Evolutionary conservation across 1,284 basidiomycete species (phyloP).

Genomic region (Ganoderma multipileum): DNA sequence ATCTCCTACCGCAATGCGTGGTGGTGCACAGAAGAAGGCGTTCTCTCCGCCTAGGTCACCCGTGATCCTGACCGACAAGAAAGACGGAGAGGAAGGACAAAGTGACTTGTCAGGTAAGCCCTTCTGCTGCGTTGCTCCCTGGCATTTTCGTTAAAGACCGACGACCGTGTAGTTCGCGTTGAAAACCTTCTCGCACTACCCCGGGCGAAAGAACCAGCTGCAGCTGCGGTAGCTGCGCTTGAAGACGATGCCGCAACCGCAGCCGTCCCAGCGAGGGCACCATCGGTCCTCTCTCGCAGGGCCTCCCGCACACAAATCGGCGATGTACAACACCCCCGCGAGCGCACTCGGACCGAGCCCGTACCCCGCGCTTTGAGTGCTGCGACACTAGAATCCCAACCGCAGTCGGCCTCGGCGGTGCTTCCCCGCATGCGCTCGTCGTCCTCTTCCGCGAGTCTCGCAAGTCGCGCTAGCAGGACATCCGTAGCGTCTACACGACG

Average conservation of each 20-base stretch:
- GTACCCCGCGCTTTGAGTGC: conserved; percentile 6
- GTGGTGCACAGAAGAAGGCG: conserved; percentile 22
- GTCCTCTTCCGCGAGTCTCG: conserved; percentile 24
- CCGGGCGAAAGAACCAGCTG: conserved; percentile 29
- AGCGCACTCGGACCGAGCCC: conserved; percentile 20
- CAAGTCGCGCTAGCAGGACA: conserved; percentile 29
- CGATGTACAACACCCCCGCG: conserved; percentile 12
- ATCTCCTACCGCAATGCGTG: conserved; percentile 20
- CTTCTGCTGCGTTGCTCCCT: neutral
- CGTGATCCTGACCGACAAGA: conserved; percentile 15
- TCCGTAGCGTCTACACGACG: conserved; percentile 14
- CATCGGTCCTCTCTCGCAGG: conserved; percentile 24
- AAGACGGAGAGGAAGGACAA: conserved; percentile 14
- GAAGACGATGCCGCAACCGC: conserved; percentile 9
- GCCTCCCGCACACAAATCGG: conserved; percentile 22
- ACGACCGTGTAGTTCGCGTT: conserved; percentile 29
- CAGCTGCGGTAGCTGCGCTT: neutral
- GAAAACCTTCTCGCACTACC: conserved; percentile 36
- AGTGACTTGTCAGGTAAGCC: conserved; percentile 34
- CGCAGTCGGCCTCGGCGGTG: conserved; percentile 29
- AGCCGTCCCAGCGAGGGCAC: conserved; percentile 22
- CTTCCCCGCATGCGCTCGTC: conserved; percentile 30
- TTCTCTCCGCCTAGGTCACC: conserved; percentile 36
- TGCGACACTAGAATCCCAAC: neutral
- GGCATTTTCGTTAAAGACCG: neutral